Percentiles rank a stretch among this genome's conserved stretches.
phyloP scores from a whole-genome alignment of 805 yeast genomes.

The Cyberlindnera maclurae region DNA sequence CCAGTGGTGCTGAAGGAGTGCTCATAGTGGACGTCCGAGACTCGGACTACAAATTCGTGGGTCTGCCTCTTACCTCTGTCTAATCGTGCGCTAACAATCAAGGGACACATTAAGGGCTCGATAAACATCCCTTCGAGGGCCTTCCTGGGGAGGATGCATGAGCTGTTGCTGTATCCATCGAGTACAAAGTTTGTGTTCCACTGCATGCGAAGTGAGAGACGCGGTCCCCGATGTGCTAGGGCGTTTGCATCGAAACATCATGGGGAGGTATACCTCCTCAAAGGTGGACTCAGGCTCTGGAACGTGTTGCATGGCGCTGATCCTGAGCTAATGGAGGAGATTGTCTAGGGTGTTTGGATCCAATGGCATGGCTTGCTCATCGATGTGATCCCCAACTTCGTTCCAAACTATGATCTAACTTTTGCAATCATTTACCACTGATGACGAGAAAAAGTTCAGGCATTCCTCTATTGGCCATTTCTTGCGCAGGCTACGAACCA shows the following conservation, averaged over 20 bases:
- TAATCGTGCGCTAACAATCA: neutral
- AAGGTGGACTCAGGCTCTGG: slow-evolving; percentile 22
- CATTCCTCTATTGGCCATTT: no score
- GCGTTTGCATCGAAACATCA: slow-evolving; percentile 6
- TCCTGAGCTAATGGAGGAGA: slow-evolving; percentile 5
- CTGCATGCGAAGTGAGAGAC: slow-evolving; percentile 20
- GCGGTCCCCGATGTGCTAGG: slow-evolving; percentile 17
- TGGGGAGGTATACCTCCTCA: slow-evolving; percentile 9
- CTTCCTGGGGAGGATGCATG: slow-evolving; percentile 3
- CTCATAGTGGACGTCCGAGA: slow-evolving; percentile 20
- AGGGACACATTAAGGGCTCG: slow-evolving; percentile 10
- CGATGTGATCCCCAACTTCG: no score
- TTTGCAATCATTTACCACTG: no score
- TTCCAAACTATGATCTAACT: no score
- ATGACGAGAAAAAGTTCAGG: no score
- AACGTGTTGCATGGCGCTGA: slow-evolving; percentile 13
- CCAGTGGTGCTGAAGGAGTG: neutral
- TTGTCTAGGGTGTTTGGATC: no score
- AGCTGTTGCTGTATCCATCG: slow-evolving; percentile 3
- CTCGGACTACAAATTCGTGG: slow-evolving; percentile 9
- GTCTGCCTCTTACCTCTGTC: neutral
- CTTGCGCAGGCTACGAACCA: no score
- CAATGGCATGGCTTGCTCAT: no score
- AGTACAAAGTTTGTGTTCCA: slow-evolving; percentile 13
- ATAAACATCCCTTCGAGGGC: slow-evolving; percentile 10